Conservation (phyloP, 2,329 filamentous ascomycete genomes). For the Didymella sp. region DNA sequence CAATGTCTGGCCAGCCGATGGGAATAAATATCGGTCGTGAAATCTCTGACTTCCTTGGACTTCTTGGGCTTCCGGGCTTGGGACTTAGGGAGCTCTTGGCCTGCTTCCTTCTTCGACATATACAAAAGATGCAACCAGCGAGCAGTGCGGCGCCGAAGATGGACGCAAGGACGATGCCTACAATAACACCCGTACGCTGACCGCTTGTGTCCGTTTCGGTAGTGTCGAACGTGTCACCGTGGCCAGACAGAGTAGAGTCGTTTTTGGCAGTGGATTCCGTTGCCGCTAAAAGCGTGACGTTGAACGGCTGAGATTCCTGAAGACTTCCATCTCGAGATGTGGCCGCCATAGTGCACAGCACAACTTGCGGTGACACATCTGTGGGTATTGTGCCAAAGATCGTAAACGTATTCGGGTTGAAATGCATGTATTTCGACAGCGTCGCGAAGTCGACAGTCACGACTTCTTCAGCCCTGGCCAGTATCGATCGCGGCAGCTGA, state of each 20-base stretch:
- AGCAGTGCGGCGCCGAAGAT: slow-evolving; percentile 40
- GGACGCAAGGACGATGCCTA: slow-evolving; percentile 43
- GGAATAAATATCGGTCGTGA: slow-evolving; percentile 51
- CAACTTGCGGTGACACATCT: slow-evolving; percentile 47
- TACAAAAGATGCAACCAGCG: slow-evolving; percentile 26
- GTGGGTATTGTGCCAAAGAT: slow-evolving; percentile 60
- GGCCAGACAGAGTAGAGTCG: slow-evolving; percentile 7
- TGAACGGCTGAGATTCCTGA: slow-evolving; percentile 55
- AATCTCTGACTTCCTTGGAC: slow-evolving; percentile 48
- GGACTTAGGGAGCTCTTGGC: slow-evolving; percentile 30
- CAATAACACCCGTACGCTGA: slow-evolving; percentile 32
- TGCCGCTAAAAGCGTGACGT: slow-evolving; percentile 45
- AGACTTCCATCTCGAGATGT: slow-evolving; percentile 36
- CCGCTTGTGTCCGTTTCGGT: slow-evolving; percentile 7
- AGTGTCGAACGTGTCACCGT: slow-evolving; percentile 17
- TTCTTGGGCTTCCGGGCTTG: slow-evolving; percentile 29
- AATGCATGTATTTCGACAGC: slow-evolving; percentile 58
- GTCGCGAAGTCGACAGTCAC: slow-evolving; percentile 55
- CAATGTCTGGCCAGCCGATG: slow-evolving; percentile 34
- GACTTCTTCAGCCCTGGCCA: slow-evolving; percentile 50
- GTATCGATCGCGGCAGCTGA: slow-evolving; percentile 53
- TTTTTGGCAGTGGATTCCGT: slow-evolving; percentile 15
- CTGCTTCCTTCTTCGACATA: slow-evolving; percentile 34
- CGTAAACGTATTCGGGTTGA: slow-evolving; percentile 53
- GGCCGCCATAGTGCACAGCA: slow-evolving; percentile 55